Evolutionary conservation across 352 stramenopile species (phyloP), one percentile per base, ranked within the genome.

Genomic region (Globisporangium nagaii): DNA sequence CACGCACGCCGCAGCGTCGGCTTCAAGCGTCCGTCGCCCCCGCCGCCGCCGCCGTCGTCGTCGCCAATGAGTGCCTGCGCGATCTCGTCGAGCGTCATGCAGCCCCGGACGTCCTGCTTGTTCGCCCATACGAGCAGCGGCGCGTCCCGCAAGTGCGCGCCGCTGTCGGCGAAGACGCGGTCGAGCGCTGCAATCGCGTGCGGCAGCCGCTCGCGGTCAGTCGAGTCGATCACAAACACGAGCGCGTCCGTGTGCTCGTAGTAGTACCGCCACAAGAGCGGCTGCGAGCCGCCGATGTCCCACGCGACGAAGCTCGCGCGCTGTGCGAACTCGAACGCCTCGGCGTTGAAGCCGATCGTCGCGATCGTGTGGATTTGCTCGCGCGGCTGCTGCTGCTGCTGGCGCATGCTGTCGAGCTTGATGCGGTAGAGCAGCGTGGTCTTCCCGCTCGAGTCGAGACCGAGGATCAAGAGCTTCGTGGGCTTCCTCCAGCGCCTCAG

Each of bases 241-340:
- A 70, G 44, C 3, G 37, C 62, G 17, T 66, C n/a, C 6, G 68
- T 79, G 48, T 70, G 46, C 0, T 53, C n/a, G 54, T 76, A 83
- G 51, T 71, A 59, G 31, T 66, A 56, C 4, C 47, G 53, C 60
- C 61, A 71, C 24, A 63, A 52, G 17, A 67, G 43, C 20, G 55
- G 53, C 30, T 59, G 50, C 45, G 70, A 43, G 12, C 60, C 60
- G 13, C 55, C 60, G 15, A 70, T 46, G 22, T 70, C 60, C 59
- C 44, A 58, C 20, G 34, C 28, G 8, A 44, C 42, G 17, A 71
- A 53, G 24, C n/a, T 41, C 27, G 66, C 20, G 13, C 47, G 24
- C 4, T 58, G 12, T 30, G 7, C 8, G 24, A 56, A 59, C 19
- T 24, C 11, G n/a, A 71, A n/a, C 22, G 47, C 41, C 37, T 69